Percentiles rank a stretch among this genome's conserved stretches.
phyloP scores from a whole-genome alignment of 495 filamentous ascomycete species.

The Melanomma pulvis-pyrius region DNA sequence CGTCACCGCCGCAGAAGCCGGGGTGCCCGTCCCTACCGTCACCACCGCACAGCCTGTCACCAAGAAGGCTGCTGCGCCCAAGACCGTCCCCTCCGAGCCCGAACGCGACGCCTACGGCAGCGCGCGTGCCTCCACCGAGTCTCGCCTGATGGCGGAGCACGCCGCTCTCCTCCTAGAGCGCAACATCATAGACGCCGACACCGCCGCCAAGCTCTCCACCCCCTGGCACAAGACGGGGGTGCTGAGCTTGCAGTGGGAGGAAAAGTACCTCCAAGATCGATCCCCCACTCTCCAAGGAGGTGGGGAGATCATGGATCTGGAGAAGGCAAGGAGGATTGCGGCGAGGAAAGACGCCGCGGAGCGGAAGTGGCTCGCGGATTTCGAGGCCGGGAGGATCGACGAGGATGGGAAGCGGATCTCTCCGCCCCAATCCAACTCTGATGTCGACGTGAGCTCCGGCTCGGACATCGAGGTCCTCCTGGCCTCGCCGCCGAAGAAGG shows the following conservation, averaged over 20 bases:
- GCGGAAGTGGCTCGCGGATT: constrained; percentile 14
- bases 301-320: constrained; percentile 11
- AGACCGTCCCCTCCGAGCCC: background rate
- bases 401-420: constrained; percentile 4
- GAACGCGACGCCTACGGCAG: background rate
- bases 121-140: background rate
- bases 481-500: background rate
- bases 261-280: constrained; percentile 5
- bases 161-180: background rate
- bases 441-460: too few species aligned
- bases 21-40: background rate
- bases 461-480: too few species aligned
- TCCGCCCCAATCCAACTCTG: background rate
- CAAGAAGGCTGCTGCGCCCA: too few species aligned
- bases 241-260: constrained; percentile 2
- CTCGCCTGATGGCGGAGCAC: background rate
- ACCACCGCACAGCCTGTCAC: background rate
- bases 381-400: background rate
- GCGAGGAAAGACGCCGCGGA: constrained; percentile 4
- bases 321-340: constrained; percentile 1
- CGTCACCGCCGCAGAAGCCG: too few species aligned
- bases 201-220: background rate
- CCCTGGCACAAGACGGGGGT: constrained; percentile 25
- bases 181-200: background rate
- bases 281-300: background rate